These are phyloP conservation scores for Spiraea crenata DNA, from an alignment of 331 rosid genomes.

Conservation along the genomic window DNA sequence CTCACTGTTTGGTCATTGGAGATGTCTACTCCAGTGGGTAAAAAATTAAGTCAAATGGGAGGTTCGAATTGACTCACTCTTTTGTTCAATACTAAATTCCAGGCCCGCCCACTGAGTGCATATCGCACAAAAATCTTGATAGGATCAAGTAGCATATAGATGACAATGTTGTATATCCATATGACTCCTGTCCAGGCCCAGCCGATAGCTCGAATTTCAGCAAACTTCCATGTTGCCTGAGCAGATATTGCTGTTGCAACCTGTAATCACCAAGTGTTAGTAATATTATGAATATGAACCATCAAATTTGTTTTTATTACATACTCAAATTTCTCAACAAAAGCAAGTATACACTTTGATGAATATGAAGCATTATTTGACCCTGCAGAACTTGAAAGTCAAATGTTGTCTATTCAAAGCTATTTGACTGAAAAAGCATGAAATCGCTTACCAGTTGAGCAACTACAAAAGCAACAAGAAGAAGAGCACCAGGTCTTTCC, in stretches of 20 bases:
- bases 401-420: background rate
- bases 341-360: background rate
- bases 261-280: background rate
- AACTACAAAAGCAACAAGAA: slow-evolving; percentile 31
- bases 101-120: slow-evolving; percentile 20
- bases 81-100: slow-evolving; percentile 18
- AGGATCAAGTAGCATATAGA: slow-evolving; percentile 20
- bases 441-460: slow-evolving; percentile 33
- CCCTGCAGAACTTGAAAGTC: background rate
- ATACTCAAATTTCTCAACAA: background rate
- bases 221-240: background rate
- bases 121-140: slow-evolving; percentile 19
- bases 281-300: background rate
- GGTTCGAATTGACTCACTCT: slow-evolving; percentile 11
- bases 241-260: slow-evolving; percentile 21
- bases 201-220: slow-evolving; percentile 7
- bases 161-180: slow-evolving; percentile 16
- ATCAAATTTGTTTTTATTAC: background rate
- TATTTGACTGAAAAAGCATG: background rate
- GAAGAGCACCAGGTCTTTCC: slow-evolving; percentile 33
- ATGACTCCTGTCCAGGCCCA: slow-evolving; percentile 12
- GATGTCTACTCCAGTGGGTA: background rate
- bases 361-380: background rate
- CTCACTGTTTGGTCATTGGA: background rate
- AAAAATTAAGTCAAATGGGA: background rate